These are phyloP conservation scores for Colletotrichum sp. DNA, from an alignment of 2,329 filamentous ascomycete genomes.

Conservation along the genomic window DNA sequence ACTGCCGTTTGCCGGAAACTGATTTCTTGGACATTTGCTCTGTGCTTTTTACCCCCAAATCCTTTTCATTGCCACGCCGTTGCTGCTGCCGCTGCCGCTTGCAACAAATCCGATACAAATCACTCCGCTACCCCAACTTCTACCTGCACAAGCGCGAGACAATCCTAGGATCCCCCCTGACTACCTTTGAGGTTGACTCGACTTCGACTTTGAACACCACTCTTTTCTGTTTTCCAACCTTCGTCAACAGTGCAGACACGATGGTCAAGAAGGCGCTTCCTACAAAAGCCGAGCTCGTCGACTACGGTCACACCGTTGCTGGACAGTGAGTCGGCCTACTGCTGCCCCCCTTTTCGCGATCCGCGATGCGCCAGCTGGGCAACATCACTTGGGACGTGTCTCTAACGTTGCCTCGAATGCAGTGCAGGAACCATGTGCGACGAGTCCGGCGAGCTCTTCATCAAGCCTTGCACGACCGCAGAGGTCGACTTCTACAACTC, in stretches of 20 bases:
- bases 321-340: slow-evolving; percentile 71
- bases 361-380: neutral
- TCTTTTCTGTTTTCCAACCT: neutral
- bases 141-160: neutral
- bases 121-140: neutral
- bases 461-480: slow-evolving; percentile 88
- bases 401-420: slow-evolving; percentile 17
- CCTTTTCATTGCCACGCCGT: neutral
- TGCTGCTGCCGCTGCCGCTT: neutral
- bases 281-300: slow-evolving; percentile 65
- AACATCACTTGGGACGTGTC: neutral
- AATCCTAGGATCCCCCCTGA: neutral
- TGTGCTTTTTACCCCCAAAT: neutral
- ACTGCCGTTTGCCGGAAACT: slow-evolving; percentile 6
- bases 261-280: slow-evolving; percentile 44
- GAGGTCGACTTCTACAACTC: slow-evolving; percentile 93
- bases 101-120: neutral
- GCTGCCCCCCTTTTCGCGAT: neutral
- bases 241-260: neutral
- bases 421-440: slow-evolving; percentile 93
- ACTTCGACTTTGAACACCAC: neutral
- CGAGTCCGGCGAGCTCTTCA: slow-evolving; percentile 81
- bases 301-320: slow-evolving; percentile 79
- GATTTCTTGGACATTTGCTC: neutral
- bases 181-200: neutral